phyloP scores from a whole-genome alignment of 768 basidiomycete species.

The Hortiboletus flavorubellus region DNA sequence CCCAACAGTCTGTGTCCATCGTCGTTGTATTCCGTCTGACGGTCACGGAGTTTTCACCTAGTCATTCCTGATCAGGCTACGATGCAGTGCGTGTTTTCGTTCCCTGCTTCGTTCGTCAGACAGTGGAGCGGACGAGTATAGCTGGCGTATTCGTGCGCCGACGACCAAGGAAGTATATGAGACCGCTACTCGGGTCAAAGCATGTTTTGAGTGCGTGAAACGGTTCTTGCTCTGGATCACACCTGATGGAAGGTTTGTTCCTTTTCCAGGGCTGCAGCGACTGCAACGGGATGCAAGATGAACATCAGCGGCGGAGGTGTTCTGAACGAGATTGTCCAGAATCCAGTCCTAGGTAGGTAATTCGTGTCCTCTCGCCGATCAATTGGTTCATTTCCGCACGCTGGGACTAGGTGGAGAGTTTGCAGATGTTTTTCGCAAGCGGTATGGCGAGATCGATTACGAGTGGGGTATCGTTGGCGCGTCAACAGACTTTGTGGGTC shows the following conservation, averaged over 20 bases:
- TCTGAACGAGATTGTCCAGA: conserved; percentile 61
- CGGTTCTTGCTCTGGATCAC: neutral
- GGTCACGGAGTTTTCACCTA: conserved; percentile 23
- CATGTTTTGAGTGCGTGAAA: conserved; percentile 64
- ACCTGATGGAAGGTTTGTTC: neutral
- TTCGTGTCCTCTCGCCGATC: neutral
- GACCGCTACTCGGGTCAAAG: conserved; percentile 56
- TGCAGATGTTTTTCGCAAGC: conserved; percentile 52
- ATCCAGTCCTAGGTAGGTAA: conserved; percentile 52
- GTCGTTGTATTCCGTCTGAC: neutral
- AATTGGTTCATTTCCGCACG: neutral
- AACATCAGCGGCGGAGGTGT: conserved; percentile 37
- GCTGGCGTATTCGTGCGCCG: conserved; percentile 74
- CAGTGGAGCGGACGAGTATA: conserved; percentile 20
- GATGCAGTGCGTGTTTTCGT: conserved; percentile 51
- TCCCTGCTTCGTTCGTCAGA: neutral
- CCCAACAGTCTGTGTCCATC: conserved; percentile 56
- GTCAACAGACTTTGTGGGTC: conserved; percentile 78
- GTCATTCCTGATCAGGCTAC: conserved; percentile 82
- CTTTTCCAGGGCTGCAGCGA: conserved; percentile 52
- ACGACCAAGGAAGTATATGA: conserved; percentile 56
- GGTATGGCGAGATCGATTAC: conserved; percentile 58
- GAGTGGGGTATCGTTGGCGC: conserved; percentile 66
- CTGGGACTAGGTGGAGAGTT: conserved; percentile 55
- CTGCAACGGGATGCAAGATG: conserved; percentile 62